Evolutionary conservation across 352 stramenopile genomes (phyloP).

Genomic region (Saprolegnia diclina): DNA sequence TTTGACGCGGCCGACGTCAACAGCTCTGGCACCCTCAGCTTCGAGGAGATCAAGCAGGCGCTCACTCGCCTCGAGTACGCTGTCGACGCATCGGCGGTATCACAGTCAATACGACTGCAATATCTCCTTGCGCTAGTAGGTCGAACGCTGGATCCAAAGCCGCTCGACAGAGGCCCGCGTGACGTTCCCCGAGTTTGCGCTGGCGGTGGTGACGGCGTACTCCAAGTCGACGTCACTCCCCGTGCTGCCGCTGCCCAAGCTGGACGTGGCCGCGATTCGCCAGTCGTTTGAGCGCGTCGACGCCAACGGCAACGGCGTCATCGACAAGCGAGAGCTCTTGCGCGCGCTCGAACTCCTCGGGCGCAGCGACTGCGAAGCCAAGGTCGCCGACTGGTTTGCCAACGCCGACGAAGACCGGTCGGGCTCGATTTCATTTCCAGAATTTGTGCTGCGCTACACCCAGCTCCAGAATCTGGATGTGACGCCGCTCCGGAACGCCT

Average conservation of each 20-base stretch:
- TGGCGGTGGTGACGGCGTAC: conserved; percentile 37
- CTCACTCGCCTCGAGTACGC: conserved; percentile 37
- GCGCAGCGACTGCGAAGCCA: conserved; percentile 28
- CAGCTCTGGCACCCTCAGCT: conserved; percentile 52
- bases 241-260: conserved; percentile 39
- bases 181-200: conserved; percentile 46
- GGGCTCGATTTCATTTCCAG: conserved; percentile 41
- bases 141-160: conserved; percentile 33
- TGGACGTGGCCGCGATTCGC: conserved; percentile 42
- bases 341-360: conserved; percentile 37
- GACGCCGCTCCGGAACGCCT: conserved; percentile 35
- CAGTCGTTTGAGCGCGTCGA: conserved; percentile 41
- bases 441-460: conserved; percentile 61
- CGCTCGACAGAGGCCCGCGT: conserved; percentile 32
- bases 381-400: conserved; percentile 39
- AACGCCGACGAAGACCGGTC: conserved; percentile 35
- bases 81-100: conserved; percentile 34
- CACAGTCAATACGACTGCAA: conserved; percentile 27
- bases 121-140: not conserved
- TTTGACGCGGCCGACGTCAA: conserved; percentile 66
- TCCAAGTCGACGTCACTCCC: conserved; percentile 33
- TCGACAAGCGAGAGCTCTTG: conserved; percentile 40
- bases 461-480: conserved; percentile 41
- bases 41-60: conserved; percentile 40
- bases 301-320: conserved; percentile 33